Percentiles rank a stretch among this genome's conserved stretches.
Evolutionary conservation across 305 asterid genomes (phyloP).

Genomic region (Fraxinus sp.): DNA sequence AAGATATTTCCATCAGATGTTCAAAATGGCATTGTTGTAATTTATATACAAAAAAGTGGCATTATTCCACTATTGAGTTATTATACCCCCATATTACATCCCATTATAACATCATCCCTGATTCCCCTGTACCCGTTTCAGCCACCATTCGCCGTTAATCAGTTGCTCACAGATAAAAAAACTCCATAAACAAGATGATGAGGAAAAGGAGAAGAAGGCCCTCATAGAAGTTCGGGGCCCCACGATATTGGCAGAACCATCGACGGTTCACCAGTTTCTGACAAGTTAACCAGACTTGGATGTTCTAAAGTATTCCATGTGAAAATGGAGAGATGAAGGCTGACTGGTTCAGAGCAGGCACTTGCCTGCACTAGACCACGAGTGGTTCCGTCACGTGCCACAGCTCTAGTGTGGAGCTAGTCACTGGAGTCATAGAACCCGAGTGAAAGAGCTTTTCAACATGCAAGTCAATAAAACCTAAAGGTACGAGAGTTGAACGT

Average conservation of each 20-base stretch:
- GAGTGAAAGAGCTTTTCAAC: too few species aligned
- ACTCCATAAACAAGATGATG: neutral
- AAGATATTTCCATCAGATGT: too few species aligned
- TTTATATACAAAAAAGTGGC: too few species aligned
- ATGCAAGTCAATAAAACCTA: too few species aligned
- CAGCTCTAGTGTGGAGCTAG: too few species aligned
- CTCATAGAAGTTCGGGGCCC: constrained; percentile 24
- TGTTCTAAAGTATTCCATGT: constrained; percentile 31
- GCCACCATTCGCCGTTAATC: neutral
- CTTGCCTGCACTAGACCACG: too few species aligned
- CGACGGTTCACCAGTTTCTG: constrained; percentile 33
- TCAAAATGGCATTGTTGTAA: too few species aligned
- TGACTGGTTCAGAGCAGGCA: constrained; percentile 33
- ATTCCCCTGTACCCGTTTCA: neutral
- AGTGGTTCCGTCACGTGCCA: too few species aligned
- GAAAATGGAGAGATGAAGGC: constrained; percentile 37
- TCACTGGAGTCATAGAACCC: too few species aligned
- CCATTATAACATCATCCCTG: neutral
- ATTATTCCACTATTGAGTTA: too few species aligned
- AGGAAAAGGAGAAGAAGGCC: constrained; percentile 33
- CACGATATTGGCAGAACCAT: constrained; percentile 11
- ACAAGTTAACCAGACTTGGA: constrained; percentile 39
- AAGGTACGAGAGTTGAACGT: too few species aligned
- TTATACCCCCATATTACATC: too few species aligned
- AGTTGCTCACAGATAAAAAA: constrained; percentile 22